Percentiles rank a stretch among this genome's conserved stretches.
phyloP scores from a whole-genome alignment of 345 rosid genomes.

The Geranium rotundifolium region DNA sequence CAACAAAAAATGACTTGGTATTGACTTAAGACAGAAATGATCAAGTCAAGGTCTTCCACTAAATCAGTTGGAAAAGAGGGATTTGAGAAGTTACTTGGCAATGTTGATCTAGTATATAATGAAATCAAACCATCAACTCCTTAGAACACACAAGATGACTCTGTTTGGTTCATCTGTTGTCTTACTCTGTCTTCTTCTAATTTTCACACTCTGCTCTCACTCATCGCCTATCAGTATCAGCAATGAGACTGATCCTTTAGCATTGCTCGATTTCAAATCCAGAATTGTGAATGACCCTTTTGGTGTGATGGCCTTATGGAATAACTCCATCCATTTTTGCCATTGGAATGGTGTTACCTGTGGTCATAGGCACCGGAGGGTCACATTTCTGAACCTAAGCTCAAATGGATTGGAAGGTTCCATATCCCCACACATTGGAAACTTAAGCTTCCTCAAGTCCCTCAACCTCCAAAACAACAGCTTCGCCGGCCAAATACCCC shows the following conservation, averaged over 20 bases:
- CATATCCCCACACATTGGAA: conserved; percentile 11
- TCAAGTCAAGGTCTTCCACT: no score
- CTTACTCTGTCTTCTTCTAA: no score
- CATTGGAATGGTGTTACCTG: conserved; percentile 6
- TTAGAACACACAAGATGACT: no score
- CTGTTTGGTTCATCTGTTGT: no score
- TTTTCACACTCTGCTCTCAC: no score
- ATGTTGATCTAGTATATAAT: no score
- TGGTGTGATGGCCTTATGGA: conserved; percentile 5
- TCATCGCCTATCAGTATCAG: not conserved
- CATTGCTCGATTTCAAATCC: not conserved
- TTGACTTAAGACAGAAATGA: no score
- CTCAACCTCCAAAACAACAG: conserved; percentile 15
- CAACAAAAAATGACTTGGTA: no score
- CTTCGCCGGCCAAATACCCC: conserved; percentile 21
- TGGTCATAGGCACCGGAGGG: conserved; percentile 4
- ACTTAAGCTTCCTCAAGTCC: conserved; percentile 4
- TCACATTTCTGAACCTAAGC: not conserved
- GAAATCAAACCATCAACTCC: no score
- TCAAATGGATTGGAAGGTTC: not conserved
- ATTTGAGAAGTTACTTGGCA: no score
- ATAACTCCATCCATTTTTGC: conserved; percentile 4
- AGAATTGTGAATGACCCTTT: not conserved
- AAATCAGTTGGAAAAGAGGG: no score
- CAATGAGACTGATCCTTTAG: not conserved